phyloP scores from a whole-genome alignment of 768 basidiomycete species.

The Hygrophorus russula region DNA sequence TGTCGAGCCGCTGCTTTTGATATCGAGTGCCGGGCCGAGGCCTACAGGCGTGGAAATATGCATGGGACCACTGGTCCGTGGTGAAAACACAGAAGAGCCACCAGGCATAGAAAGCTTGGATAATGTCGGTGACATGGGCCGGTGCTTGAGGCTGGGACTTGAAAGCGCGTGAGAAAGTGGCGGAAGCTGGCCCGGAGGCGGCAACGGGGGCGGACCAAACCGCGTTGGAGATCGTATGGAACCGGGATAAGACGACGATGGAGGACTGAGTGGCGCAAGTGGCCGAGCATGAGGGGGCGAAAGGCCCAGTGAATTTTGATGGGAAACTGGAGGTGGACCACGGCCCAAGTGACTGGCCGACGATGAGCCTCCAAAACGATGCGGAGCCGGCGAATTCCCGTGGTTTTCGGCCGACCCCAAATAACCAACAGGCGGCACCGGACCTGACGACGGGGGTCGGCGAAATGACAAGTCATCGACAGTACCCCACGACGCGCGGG shows the following conservation, averaged over 20 bases:
- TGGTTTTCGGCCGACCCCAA: slow-evolving; percentile 18
- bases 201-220: slow-evolving; percentile 12
- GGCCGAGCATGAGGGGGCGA: slow-evolving; percentile 28
- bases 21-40: slow-evolving; percentile 11
- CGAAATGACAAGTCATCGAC: slow-evolving; percentile 20
- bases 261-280: slow-evolving; percentile 16
- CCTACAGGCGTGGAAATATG: slow-evolving; percentile 15
- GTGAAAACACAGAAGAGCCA: slow-evolving; percentile 10
- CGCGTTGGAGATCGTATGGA: slow-evolving; percentile 17
- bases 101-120: slow-evolving; percentile 1
- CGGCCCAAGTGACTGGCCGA: slow-evolving; percentile 10
- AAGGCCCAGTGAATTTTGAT: slow-evolving; percentile 17
- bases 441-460: slow-evolving; percentile 18
- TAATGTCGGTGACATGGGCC: slow-evolving; percentile 8
- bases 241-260: slow-evolving; percentile 10
- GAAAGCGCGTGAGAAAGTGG: slow-evolving; percentile 4
- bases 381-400: slow-evolving; percentile 28
- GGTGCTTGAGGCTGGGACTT: slow-evolving; percentile 10
- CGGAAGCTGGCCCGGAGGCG: slow-evolving; percentile 6
- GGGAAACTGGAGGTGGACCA: slow-evolving; percentile 14
- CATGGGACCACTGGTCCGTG: slow-evolving; percentile 14
- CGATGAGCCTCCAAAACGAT: slow-evolving; percentile 23
- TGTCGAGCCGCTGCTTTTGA: slow-evolving; percentile 6
- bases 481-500: slow-evolving; percentile 21
- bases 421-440: slow-evolving; percentile 20